Conservation (phyloP, 2,329 filamentous ascomycete genomes). For the Ophiostoma fasciatum region DNA sequence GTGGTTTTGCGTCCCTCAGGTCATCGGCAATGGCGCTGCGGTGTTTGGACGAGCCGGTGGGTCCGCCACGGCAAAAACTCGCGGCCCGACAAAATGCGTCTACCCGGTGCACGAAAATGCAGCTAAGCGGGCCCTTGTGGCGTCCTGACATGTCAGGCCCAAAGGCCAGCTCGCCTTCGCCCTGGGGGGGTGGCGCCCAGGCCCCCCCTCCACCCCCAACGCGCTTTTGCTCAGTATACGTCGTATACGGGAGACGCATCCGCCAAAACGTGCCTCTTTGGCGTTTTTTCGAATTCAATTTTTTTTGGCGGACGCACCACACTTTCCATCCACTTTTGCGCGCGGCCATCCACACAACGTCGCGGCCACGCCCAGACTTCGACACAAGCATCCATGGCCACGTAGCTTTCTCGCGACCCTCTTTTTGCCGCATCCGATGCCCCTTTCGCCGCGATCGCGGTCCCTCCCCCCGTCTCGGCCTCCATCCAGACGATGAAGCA, state of each 20-base stretch:
- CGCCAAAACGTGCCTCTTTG: slow-evolving; percentile 9
- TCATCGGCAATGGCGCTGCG: slow-evolving; percentile 11
- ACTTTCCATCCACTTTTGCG: slow-evolving; percentile 28
- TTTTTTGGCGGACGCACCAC: slow-evolving; percentile 36
- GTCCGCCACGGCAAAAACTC: too few species aligned
- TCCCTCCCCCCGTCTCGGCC: slow-evolving; percentile 26
- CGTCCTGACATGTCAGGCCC: slow-evolving; percentile 5
- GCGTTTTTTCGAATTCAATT: slow-evolving; percentile 24
- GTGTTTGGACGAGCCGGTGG: slow-evolving; percentile 8
- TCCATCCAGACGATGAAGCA: slow-evolving; percentile 39
- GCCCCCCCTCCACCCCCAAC: slow-evolving; percentile 3
- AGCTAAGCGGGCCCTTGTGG: too few species aligned
- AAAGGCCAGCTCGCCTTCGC: background rate
- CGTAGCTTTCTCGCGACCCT: slow-evolving; percentile 37
- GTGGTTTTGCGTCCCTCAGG: slow-evolving; percentile 6
- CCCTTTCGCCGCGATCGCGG: slow-evolving; percentile 38
- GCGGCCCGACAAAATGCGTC: too few species aligned
- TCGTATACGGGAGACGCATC: too few species aligned
- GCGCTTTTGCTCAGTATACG: background rate
- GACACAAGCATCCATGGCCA: slow-evolving; percentile 28
- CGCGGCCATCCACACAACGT: slow-evolving; percentile 29
- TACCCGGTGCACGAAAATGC: too few species aligned
- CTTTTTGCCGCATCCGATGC: slow-evolving; percentile 43
- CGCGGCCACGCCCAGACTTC: slow-evolving; percentile 41
- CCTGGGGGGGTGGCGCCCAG: too few species aligned